Base-by-base conservation (phyloP, 345 rosid genomes). In the Turnera subulata region DNA sequence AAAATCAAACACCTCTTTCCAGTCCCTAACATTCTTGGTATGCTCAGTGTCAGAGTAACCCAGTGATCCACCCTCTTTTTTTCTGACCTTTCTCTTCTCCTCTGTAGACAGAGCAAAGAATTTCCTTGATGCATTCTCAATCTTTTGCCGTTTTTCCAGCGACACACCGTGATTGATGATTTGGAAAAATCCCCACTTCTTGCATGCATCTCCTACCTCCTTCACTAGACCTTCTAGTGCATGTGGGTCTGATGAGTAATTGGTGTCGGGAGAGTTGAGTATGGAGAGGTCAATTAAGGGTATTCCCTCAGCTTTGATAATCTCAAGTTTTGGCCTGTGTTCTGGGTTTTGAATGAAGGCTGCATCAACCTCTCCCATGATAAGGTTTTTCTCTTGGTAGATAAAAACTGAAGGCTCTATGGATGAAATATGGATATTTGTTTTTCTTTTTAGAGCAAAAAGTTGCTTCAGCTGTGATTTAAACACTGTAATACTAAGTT, bases 21-120 rank as follows among this genome's bases (percentile, higher is more conserved):
- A 76, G 42, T 80, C 84, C 63, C 84, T 71, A 44, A 76, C 81
- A 54, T 80, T 80, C 66, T 79, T 79, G 23, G 81, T 76, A 43
- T 70, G 73, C 63, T 79, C 84, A 6, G 32, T 23, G 1, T 79
- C 81, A 25, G 67, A 68, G 20, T 79, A 79, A 15, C 84, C 81
- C 49, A 63, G 0, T 11, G 44, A 57, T 4, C 15, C 47, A 59
- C 22, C 59, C 23, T 73, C 81, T 21, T 40, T 59, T 47, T 67
- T 68, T 56, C 69, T 63, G 19, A 71, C 57, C 75, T 73, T 71
- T 50, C 45, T 65, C 42, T 76, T 76, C 56, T 76, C 81, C 65
- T 70, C 81, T 19, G 53, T 0, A 5, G 57, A 17, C 62, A 55
- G 79, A 15, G 17, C 63, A 17, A 68, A 76, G 56, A 76, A 73